These are phyloP conservation scores for Biscogniauxia mediterranea DNA, from an alignment of 2,329 filamentous ascomycete species.

Conservation along the genomic window DNA sequence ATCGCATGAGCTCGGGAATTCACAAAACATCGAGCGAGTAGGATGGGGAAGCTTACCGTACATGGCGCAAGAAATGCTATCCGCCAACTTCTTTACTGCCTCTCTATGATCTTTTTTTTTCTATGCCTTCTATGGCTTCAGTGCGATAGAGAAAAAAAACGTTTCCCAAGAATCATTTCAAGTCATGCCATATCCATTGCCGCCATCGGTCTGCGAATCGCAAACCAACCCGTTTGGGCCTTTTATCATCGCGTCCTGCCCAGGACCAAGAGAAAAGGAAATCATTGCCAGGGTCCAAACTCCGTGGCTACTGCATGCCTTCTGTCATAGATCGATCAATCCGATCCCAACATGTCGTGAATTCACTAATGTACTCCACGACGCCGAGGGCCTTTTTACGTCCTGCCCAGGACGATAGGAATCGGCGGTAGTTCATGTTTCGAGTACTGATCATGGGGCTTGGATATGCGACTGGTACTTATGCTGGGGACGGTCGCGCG, in stretches of 20 bases:
- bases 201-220: constrained; percentile 4
- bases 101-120: constrained; percentile 2
- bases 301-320: constrained; percentile 9
- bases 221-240: constrained; percentile 14
- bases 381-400: constrained; percentile 36
- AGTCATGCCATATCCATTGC: not conserved
- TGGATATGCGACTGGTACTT: too few relatives aligned
- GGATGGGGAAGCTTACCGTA: constrained; percentile 14
- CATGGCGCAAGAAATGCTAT: constrained; percentile 19
- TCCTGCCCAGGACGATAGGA: constrained; percentile 40
- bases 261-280: constrained; percentile 17
- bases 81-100: not conserved
- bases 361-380: constrained; percentile 20
- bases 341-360: constrained; percentile 13
- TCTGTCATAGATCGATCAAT: constrained; percentile 3
- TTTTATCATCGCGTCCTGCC: constrained; percentile 28
- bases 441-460: not conserved
- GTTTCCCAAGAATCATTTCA: not conserved
- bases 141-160: not conserved
- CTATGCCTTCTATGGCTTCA: not conserved
- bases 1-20: not conserved
- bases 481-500: too few relatives aligned
- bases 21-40: not conserved
- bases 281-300: constrained; percentile 5
- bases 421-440: not conserved